phyloP scores from a whole-genome alignment of 1,284 basidiomycete species.

The Heterobasidion parviporum region DNA sequence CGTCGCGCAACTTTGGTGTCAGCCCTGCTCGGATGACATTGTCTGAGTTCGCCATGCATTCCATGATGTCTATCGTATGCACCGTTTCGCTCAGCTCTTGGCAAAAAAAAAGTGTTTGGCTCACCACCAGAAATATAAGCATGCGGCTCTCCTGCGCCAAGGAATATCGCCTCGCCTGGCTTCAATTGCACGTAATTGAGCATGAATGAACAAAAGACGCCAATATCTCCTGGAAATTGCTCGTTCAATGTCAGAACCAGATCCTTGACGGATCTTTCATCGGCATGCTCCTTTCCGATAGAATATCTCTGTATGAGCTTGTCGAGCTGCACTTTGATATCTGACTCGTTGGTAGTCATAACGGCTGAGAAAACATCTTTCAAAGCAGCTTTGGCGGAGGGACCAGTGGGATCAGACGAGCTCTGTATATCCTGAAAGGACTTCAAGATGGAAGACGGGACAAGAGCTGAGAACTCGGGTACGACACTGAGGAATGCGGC shows the following conservation, averaged over 20 bases:
- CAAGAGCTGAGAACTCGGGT: slow-evolving; percentile 72
- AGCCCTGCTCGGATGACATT: slow-evolving; percentile 98
- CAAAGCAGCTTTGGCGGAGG: slow-evolving; percentile 54
- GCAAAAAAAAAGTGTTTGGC: slow-evolving; percentile 8
- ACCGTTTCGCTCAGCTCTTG: too few species aligned
- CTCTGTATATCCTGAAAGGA: slow-evolving; percentile 38
- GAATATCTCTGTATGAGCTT: slow-evolving; percentile 61
- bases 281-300: slow-evolving; percentile 27
- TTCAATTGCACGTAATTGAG: slow-evolving; percentile 81
- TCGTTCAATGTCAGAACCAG: slow-evolving; percentile 67
- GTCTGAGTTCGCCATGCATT: slow-evolving; percentile 98
- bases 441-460: slow-evolving; percentile 48
- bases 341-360: slow-evolving; percentile 62
- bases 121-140: slow-evolving; percentile 90
- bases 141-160: slow-evolving; percentile 95
- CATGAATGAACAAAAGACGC: slow-evolving; percentile 87
- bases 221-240: slow-evolving; percentile 93
- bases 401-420: slow-evolving; percentile 27
- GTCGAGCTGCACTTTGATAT: slow-evolving; percentile 48
- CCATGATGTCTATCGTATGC: slow-evolving; percentile 75
- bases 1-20: slow-evolving; percentile 93
- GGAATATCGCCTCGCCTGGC: slow-evolving; percentile 87
- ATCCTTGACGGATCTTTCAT: slow-evolving; percentile 45
- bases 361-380: slow-evolving; percentile 73
- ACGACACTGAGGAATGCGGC: slow-evolving; percentile 58